Evolutionary conservation across 202 grass and related monocot species (phyloP), one percentile per base, ranked within the genome.

Genomic region (Cymbopogon flexuosus): DNA sequence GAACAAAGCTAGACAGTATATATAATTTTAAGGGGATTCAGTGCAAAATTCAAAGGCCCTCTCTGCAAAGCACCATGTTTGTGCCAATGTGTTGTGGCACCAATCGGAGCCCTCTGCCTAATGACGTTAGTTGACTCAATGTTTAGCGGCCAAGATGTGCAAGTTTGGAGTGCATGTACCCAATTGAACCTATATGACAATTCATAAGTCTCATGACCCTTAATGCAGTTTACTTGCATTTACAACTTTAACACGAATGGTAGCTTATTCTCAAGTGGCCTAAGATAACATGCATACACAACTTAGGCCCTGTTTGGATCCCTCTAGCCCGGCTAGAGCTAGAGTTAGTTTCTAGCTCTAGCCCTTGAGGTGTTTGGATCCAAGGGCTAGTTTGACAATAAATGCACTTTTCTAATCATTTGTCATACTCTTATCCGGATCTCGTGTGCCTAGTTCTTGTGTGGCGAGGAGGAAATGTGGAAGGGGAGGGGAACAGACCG

Each of bases 221-320:
- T 73, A 21, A 31, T 79, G 30, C 29, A 66, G 52, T 78, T 68
- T 42, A 41, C 22, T 19, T 37, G 12, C 10, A 31, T 45, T 81
- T 60, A 11, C n/a, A 34, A 33, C 24, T 71, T 71, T 62, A 35
- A 30, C 3, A n/a, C 14, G 21, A 35, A 33, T 35, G 10, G 33
- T 72, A 79, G 8, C 70, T 80, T 34, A 42, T 65, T 43, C 66
- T 80, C 64, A 64, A 16, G 4, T 66, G 18, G 12, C 76, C 46
- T 73, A 79, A 51, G 51, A 30, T 57, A 72, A 31, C 16, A 49
- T 15, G 9, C 59, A 79, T 45, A 81, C 58, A 21, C 4, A 41
- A 77, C 13, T 21, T 85, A n/a, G n/a, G n/a, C n/a, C n/a, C n/a
- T n/a, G n/a, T n/a, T n/a, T n/a, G n/a, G n/a, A n/a, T n/a, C n/a